Evolutionary conservation across 306 rosid species (phyloP).

Genomic region (Prosopis cineraria): DNA sequence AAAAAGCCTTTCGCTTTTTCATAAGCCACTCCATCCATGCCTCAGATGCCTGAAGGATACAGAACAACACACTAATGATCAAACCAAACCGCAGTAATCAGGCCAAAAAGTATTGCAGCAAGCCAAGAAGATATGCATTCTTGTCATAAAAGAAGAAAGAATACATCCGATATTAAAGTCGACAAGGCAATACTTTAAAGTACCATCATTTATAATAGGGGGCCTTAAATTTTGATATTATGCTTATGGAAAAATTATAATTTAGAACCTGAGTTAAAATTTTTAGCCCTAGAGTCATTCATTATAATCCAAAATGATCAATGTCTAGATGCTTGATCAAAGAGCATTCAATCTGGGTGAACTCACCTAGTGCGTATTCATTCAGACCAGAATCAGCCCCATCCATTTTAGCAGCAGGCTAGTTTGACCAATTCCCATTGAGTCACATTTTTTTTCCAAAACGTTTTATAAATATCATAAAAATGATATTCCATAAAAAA

Average conservation of each 20-base stretch:
- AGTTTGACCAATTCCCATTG: background rate
- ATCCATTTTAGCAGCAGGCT: background rate
- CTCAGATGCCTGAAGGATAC: constrained; percentile 78
- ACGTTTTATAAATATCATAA: background rate
- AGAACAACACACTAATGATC: constrained; percentile 25
- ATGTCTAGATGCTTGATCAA: background rate
- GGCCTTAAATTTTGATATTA: no score
- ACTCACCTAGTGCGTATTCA: background rate
- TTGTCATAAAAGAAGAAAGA: constrained; percentile 12
- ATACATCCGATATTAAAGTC: constrained; percentile 10
- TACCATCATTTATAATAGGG: background rate
- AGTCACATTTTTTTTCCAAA: background rate
- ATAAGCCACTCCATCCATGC: constrained; percentile 99
- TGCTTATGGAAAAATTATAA: no score
- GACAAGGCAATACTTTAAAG: constrained; percentile 2
- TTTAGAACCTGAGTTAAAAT: no score
- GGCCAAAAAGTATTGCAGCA: background rate
- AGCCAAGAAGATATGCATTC: background rate
- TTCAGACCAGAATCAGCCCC: background rate
- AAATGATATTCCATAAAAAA: background rate
- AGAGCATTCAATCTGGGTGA: background rate
- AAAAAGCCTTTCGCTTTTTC: constrained; percentile 87
- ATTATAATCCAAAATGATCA: no score
- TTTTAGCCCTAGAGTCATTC: no score
- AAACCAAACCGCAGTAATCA: background rate